Conservation (phyloP, 2,329 filamentous ascomycete species). For the Madurella mycetomatis region DNA sequence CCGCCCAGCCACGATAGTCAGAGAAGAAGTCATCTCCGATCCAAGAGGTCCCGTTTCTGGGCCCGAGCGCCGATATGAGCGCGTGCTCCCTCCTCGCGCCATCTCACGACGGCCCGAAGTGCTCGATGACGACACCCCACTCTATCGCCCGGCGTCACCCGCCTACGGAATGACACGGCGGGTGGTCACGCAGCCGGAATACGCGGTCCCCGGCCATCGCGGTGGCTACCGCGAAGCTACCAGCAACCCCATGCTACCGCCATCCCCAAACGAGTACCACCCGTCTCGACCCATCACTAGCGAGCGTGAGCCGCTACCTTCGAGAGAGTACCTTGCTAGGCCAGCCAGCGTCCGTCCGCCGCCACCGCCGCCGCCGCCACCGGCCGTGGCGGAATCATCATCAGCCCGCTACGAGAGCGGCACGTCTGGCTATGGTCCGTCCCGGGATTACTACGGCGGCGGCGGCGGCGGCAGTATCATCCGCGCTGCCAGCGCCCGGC, state of each 20-base stretch:
- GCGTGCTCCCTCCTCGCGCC: constrained; percentile 45
- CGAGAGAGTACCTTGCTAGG: constrained; percentile 49
- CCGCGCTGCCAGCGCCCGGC: constrained; percentile 20
- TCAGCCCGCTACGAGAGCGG: constrained; percentile 27
- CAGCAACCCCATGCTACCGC: constrained; percentile 39
- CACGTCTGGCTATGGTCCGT: constrained; percentile 7
- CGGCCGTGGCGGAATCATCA: constrained; percentile 21
- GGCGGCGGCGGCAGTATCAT: background rate
- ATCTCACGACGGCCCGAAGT: constrained; percentile 47
- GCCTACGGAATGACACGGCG: constrained; percentile 46
- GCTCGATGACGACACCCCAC: constrained; percentile 46
- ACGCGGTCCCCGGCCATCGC: constrained; percentile 47
- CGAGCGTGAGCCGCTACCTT: constrained; percentile 31
- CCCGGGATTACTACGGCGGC: constrained; percentile 47
- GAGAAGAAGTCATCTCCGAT: constrained; percentile 52
- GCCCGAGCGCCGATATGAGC: constrained; percentile 55
- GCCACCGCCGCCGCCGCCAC: background rate
- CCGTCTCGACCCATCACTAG: constrained; percentile 35
- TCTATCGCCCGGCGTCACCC: constrained; percentile 51
- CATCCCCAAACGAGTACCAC: constrained; percentile 43
- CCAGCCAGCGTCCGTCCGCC: constrained; percentile 52
- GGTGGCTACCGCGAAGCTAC: constrained; percentile 48
- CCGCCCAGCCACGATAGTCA: constrained; percentile 36
- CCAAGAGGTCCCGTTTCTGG: constrained; percentile 24
- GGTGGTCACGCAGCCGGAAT: constrained; percentile 61